Conservation (phyloP, 2,329 filamentous ascomycete species). For the Neonectria ditissima region DNA sequence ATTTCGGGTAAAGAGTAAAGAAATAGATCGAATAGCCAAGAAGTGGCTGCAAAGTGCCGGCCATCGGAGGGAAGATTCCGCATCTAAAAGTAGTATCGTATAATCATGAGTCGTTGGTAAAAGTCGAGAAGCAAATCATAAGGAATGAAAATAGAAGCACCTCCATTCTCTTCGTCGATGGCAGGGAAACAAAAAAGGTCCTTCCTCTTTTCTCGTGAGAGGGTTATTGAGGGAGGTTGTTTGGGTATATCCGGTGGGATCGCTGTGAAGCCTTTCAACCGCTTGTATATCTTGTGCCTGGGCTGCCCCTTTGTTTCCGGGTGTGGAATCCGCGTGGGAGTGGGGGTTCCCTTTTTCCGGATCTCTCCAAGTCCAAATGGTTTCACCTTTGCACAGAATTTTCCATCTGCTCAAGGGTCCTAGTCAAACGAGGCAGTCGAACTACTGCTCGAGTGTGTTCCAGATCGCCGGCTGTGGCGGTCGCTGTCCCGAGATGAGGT, state of each 20-base stretch:
- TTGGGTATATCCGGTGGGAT: slow-evolving; percentile 49
- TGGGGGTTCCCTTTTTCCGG: slow-evolving; percentile 29
- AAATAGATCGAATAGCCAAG: slow-evolving; percentile 11
- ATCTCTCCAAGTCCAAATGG: slow-evolving; percentile 30
- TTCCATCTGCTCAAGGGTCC: slow-evolving; percentile 6
- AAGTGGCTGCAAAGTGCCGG: slow-evolving; percentile 26
- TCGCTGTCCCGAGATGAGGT: slow-evolving; percentile 61
- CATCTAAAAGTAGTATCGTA: slow-evolving; percentile 44
- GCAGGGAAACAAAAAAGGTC: slow-evolving; percentile 16
- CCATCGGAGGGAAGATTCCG: slow-evolving; percentile 35
- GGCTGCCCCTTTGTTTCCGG: slow-evolving; percentile 28
- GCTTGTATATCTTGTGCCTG: slow-evolving; percentile 47
- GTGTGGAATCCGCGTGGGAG: slow-evolving; percentile 20
- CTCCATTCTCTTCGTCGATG: slow-evolving; percentile 28
- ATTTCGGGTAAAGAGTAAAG: slow-evolving; percentile 23
- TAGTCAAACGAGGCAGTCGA: slow-evolving; percentile 71
- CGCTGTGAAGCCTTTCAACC: slow-evolving; percentile 56
- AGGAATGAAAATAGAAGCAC: slow-evolving; percentile 19
- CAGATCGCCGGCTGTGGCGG: slow-evolving; percentile 62
- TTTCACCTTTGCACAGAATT: slow-evolving; percentile 21
- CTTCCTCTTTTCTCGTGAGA: slow-evolving; percentile 40
- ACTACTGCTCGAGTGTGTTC: slow-evolving; percentile 72
- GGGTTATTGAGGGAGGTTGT: slow-evolving; percentile 41
- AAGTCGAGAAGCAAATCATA: slow-evolving; percentile 4
- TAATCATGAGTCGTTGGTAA: slow-evolving; percentile 43